Conservation (phyloP, 2,329 filamentous ascomycete genomes). For the Graphiopsis chlorocephala region DNA sequence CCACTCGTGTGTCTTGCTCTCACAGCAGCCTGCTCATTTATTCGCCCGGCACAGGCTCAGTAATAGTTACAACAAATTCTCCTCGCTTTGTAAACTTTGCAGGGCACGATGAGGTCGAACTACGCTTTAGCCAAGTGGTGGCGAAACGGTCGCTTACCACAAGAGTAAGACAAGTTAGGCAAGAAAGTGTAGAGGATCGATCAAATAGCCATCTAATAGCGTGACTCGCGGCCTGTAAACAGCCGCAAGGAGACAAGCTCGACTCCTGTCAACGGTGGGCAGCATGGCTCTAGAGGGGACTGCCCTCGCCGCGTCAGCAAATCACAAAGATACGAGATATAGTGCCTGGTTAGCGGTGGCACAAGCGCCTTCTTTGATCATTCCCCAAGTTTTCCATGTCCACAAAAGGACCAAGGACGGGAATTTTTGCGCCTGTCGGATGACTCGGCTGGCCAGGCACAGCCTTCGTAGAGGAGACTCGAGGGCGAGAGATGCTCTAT, state of each 20-base stretch:
- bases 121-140: slow-evolving; percentile 6
- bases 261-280: not conserved
- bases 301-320: slow-evolving; percentile 10
- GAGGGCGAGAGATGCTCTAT: too few species aligned
- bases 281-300: not conserved
- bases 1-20: not conserved
- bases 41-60: not conserved
- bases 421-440: not conserved
- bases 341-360: not conserved
- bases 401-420: not conserved
- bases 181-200: not conserved
- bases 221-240: not conserved
- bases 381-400: slow-evolving; percentile 4
- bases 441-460: not conserved
- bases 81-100: not conserved
- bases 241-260: not conserved
- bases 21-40: not conserved
- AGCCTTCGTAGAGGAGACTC: not conserved
- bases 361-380: not conserved
- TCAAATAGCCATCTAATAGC: not conserved
- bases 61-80: not conserved
- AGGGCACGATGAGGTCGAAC: not conserved
- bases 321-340: slow-evolving; percentile 4
- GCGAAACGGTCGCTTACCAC: not conserved
- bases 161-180: not conserved